Conservation (phyloP, 768 basidiomycete species). For the Rickenella mellea region DNA sequence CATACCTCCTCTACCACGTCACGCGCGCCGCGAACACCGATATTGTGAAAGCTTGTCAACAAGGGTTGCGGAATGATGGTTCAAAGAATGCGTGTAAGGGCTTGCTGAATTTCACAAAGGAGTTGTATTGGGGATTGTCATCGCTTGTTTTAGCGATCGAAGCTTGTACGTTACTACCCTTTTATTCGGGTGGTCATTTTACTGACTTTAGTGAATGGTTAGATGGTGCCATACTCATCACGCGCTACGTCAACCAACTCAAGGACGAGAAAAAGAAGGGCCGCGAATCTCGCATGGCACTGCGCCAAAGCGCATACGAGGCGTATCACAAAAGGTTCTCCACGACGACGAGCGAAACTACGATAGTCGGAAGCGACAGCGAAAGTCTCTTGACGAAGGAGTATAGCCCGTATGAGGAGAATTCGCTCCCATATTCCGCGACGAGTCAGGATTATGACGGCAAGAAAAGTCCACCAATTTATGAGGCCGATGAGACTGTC, state of each 20-base stretch:
- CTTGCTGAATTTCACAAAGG: constrained; percentile 31
- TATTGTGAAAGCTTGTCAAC: constrained; percentile 34
- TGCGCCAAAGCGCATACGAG: background rate
- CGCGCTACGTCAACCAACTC: constrained; percentile 45
- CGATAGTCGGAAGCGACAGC: background rate
- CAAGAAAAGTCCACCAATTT: too few relatives aligned
- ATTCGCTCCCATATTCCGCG: too few relatives aligned
- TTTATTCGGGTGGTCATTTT: background rate
- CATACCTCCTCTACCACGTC: constrained; percentile 42
- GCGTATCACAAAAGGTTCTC: background rate
- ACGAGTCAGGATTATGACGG: too few relatives aligned
- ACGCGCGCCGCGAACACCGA: constrained; percentile 35
- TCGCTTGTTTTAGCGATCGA: constrained; percentile 38
- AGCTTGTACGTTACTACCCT: constrained; percentile 35
- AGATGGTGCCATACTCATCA: constrained; percentile 47
- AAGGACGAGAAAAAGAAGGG: constrained; percentile 37
- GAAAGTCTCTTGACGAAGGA: too few relatives aligned
- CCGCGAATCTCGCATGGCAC: constrained; percentile 23
- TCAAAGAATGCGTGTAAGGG: constrained; percentile 34
- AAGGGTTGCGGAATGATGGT: constrained; percentile 29
- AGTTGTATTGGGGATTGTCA: constrained; percentile 37
- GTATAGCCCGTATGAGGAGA: too few relatives aligned
- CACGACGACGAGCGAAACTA: background rate
- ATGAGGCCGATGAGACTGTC: too few relatives aligned
- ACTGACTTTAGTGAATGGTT: constrained; percentile 4